These are phyloP conservation scores for Tolypocladium pustulatum DNA, from an alignment of 2,329 filamentous ascomycete species.

Conservation along the genomic window DNA sequence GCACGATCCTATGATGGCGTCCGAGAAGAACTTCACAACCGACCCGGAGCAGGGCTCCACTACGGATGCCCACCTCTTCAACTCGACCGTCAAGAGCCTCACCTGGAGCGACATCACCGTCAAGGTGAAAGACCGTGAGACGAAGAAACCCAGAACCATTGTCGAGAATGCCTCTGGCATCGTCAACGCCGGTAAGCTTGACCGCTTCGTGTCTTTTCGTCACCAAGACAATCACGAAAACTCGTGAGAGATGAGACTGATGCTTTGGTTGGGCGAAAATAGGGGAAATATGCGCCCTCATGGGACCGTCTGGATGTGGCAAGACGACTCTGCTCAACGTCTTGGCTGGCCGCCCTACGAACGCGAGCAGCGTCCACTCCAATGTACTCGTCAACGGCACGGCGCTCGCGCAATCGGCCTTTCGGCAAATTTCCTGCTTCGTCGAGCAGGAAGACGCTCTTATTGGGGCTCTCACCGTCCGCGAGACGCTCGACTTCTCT, in stretches of 20 bases:
- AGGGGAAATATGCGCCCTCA: constrained; percentile 67
- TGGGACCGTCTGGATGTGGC: constrained; percentile 65
- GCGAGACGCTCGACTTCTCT: constrained; percentile 70
- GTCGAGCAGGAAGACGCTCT: constrained; percentile 85
- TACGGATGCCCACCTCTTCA: constrained; percentile 40
- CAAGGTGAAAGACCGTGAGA: constrained; percentile 60
- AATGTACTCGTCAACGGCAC: constrained; percentile 52
- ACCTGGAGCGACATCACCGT: constrained; percentile 59
- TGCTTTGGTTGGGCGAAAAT: not conserved
- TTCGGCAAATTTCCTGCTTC: constrained; percentile 61
- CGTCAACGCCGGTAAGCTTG: constrained; percentile 45
- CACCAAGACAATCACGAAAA: fast-evolving
- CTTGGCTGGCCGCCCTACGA: constrained; percentile 46
- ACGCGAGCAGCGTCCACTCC: constrained; percentile 26
- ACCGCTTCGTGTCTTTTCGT: too few relatives aligned
- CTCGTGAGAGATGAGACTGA: not conserved
- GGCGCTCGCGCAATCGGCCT: constrained; percentile 37
- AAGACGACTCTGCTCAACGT: constrained; percentile 81
- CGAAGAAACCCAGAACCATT: constrained; percentile 52
- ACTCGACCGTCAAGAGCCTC: constrained; percentile 53
- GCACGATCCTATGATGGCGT: not conserved
- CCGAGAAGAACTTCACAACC: not conserved
- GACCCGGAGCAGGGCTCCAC: not conserved
- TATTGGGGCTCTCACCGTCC: constrained; percentile 69
- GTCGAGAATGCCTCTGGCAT: constrained; percentile 53